Percentiles rank a stretch among this genome's conserved stretches.
Evolutionary conservation across 176 grass and related monocot species (phyloP).

Genomic region (Musa acuminata): DNA sequence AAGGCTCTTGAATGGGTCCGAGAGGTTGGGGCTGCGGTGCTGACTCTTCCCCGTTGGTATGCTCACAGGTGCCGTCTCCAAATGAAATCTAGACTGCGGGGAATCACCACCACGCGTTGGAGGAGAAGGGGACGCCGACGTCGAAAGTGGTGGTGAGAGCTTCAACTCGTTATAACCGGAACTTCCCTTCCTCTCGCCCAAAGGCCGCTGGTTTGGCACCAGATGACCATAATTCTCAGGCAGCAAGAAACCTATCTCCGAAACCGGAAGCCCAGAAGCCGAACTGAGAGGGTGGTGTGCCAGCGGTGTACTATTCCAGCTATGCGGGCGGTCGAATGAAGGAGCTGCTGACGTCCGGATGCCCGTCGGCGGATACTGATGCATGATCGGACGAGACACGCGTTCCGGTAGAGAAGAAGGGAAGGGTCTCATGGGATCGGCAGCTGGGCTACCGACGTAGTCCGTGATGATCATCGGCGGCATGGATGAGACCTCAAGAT

Average conservation of each 20-base stretch:
- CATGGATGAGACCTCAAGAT: conserved; percentile 59
- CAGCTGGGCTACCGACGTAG: conserved; percentile 68
- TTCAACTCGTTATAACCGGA: conserved; percentile 34
- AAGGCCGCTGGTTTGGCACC: conserved; percentile 1
- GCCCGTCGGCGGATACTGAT: not conserved
- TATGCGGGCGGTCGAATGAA: conserved; percentile 42
- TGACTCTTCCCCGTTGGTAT: conserved; percentile 58
- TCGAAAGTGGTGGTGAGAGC: conserved; percentile 47
- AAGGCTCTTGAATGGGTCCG: conserved; percentile 58
- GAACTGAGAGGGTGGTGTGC: conserved; percentile 35
- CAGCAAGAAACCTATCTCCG: not conserved
- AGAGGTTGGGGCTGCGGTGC: conserved; percentile 34
- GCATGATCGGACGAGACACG: conserved; percentile 7
- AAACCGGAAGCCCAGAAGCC: not conserved
- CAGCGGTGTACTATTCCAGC: conserved; percentile 40
- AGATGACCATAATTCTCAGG: not conserved
- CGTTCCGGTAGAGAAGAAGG: conserved; percentile 58
- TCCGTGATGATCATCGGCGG: conserved; percentile 62
- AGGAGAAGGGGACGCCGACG: conserved; percentile 68
- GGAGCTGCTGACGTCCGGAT: not conserved
- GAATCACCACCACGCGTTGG: conserved; percentile 46
- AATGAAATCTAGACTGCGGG: conserved; percentile 37
- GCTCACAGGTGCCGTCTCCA: conserved; percentile 47
- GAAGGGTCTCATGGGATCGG: conserved; percentile 62
- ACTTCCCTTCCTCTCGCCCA: conserved; percentile 22